Base-by-base conservation (phyloP, 805 yeast species). In the Sugiyamaella lignohabitans region DNA sequence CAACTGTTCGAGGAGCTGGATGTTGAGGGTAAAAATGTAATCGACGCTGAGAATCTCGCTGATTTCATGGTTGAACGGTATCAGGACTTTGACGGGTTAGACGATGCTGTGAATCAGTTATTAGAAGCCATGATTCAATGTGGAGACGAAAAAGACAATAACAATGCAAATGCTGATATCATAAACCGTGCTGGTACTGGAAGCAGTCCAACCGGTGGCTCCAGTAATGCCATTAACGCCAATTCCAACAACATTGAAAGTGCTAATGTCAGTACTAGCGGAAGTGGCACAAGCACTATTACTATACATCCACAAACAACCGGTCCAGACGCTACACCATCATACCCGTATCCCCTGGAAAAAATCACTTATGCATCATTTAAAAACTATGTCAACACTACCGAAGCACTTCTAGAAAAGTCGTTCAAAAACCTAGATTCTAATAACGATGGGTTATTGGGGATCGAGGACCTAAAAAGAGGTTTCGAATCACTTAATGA, bases 381-480 rank as follows among this genome's bases (percentile, higher is more conserved):
- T 62, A 74, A 79, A 55, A 65, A 67, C 23, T 87, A 85, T 64
- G 73, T 84, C 22, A 60, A 69, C 6, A 70, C 71, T 14, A 87
- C 95, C 1, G 95, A 87, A 58, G 66, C 69, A 14, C 91, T 84
- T 59, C 82, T 87, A 47, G 71, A 73, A 30, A 67, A 65, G 38
- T 93, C 95, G 0, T 87, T 87, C 62, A 67, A 70, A 43, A 75
- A 69, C 47, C 73, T 87, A 34, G 95, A 87, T 62, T 66, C 67
- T 36, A 87, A 87, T 57, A 68, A 79, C 42, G 94, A 86, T 60
- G 95, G 95, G 1, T 74, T 63, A 49, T 71, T 88, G 29, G 76
- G 78, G 40, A 71, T 76, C 38, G 68, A 71, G 1, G 96, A 89
- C 57, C 77, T 91, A 41, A 73, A 74, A 35, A 70, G 66, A 19